Percentiles rank a stretch among this genome's conserved stretches.
These are phyloP conservation scores for Monosporozyma siamensis DNA, from an alignment of 805 yeast species.

Conservation along the genomic window DNA sequence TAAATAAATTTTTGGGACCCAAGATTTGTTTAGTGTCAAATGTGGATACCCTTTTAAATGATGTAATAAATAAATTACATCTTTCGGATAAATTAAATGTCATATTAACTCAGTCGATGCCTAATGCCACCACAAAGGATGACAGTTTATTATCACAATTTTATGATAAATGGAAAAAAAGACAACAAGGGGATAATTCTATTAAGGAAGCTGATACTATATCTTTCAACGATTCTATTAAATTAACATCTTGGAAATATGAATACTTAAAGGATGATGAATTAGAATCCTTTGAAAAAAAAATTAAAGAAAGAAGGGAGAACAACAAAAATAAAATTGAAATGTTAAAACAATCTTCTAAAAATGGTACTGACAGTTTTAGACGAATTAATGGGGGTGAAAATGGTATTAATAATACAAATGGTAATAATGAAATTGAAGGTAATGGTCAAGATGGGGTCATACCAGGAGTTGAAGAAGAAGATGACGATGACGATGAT, in stretches of 20 bases:
- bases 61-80: slow-evolving; percentile 47
- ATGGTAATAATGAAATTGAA: neutral
- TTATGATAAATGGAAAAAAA: slow-evolving; percentile 39
- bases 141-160: slow-evolving; percentile 7
- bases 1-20: slow-evolving; percentile 51
- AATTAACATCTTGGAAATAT: slow-evolving; percentile 35
- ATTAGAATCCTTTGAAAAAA: slow-evolving; percentile 38
- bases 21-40: slow-evolving; percentile 72
- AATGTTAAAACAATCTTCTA: slow-evolving; percentile 25
- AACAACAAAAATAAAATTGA: slow-evolving; percentile 28
- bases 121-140: slow-evolving; percentile 14
- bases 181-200: slow-evolving; percentile 31
- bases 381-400: neutral
- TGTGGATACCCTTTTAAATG: slow-evolving; percentile 52
- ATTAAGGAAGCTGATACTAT: slow-evolving; percentile 57
- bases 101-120: slow-evolving; percentile 42
- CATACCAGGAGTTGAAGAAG: no score
- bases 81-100: slow-evolving; percentile 58
- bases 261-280: slow-evolving; percentile 44
- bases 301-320: slow-evolving; percentile 39
- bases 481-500: slow-evolving; percentile 26
- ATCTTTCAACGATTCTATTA: slow-evolving; percentile 35
- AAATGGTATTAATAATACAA: neutral
- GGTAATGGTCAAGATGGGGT: no score
- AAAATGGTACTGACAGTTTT: slow-evolving; percentile 5